Evolutionary conservation across 805 yeast genomes (phyloP).

Genomic region (Tetrapisispora phaffii): DNA sequence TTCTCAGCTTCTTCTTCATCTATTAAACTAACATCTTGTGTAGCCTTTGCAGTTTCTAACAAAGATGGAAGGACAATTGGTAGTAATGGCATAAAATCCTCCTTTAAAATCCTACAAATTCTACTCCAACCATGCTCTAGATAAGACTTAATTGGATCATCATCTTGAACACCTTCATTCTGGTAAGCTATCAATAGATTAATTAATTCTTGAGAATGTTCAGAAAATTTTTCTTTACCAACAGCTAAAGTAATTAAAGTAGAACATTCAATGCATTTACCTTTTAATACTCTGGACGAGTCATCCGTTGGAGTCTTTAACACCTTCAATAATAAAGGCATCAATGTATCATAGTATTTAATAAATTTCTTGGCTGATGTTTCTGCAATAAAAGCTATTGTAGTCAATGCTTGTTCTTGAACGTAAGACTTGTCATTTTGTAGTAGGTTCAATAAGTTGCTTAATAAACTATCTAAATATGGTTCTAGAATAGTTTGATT

Average conservation of each 20-base stretch:
- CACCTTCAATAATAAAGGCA: conserved; percentile 79
- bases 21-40: conserved; percentile 78
- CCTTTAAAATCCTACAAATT: conserved; percentile 75
- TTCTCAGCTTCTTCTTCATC: conserved; percentile 86
- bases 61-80: conserved; percentile 86
- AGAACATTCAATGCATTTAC: conserved; percentile 92
- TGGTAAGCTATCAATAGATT: conserved; percentile 67
- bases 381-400: conserved; percentile 94
- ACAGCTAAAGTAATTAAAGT: conserved; percentile 91
- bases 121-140: conserved; percentile 95
- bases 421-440: conserved; percentile 86
- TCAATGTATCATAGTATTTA: conserved; percentile 87
- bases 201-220: conserved; percentile 65
- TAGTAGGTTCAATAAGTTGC: conserved; percentile 62
- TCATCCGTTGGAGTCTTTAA: conserved; percentile 41
- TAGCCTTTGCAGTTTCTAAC: conserved; percentile 72
- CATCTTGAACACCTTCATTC: conserved; percentile 44
- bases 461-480: conserved; percentile 72
- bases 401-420: conserved; percentile 93
- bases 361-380: conserved; percentile 83
- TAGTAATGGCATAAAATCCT: conserved; percentile 74
- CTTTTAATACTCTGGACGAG: conserved; percentile 60
- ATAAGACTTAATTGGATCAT: conserved; percentile 80
- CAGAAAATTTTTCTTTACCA: conserved; percentile 77
- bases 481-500: conserved; percentile 82